Evolutionary conservation across 768 basidiomycete species (phyloP).

Genomic region (Leccinum incarnatum): DNA sequence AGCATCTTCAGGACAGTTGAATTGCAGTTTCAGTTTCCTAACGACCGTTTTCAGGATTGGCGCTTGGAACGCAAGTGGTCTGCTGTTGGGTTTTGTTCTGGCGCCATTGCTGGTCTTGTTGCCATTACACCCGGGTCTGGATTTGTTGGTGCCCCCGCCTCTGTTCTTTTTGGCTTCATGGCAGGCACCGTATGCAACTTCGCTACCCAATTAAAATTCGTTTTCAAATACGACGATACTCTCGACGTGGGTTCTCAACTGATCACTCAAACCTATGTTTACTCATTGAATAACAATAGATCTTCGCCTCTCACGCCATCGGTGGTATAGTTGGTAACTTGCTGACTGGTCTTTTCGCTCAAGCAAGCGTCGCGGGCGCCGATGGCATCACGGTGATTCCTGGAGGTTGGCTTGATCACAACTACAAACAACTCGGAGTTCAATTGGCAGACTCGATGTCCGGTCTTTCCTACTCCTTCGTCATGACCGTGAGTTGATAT

Average conservation of each 20-base stretch:
- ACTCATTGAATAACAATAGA: constrained; percentile 40
- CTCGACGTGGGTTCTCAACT: constrained; percentile 57
- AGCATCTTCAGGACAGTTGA: constrained; percentile 8
- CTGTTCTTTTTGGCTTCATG: constrained; percentile 82
- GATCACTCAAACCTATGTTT: not conserved
- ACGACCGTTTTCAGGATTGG: constrained; percentile 59
- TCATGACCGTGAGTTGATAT: constrained; percentile 58
- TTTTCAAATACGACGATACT: constrained; percentile 72
- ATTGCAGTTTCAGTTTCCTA: not conserved
- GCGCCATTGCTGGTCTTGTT: constrained; percentile 87
- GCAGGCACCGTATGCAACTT: constrained; percentile 88
- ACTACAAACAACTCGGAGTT: constrained; percentile 80
- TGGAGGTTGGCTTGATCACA: constrained; percentile 88
- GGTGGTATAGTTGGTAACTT: constrained; percentile 82
- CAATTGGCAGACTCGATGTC: constrained; percentile 76
- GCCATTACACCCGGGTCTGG: constrained; percentile 87
- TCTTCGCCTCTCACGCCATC: constrained; percentile 82
- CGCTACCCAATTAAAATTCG: constrained; percentile 91
- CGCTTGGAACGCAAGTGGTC: constrained; percentile 93
- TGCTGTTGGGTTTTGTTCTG: constrained; percentile 93
- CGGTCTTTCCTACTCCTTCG: constrained; percentile 69
- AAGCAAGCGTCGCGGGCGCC: constrained; percentile 71
- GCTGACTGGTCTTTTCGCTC: constrained; percentile 86
- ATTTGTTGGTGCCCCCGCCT: constrained; percentile 77
- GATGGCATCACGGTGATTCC: constrained; percentile 66